These are phyloP conservation scores for Pseudogymnoascus sp. DNA, from an alignment of 2,329 filamentous ascomycete species.

Conservation along the genomic window DNA sequence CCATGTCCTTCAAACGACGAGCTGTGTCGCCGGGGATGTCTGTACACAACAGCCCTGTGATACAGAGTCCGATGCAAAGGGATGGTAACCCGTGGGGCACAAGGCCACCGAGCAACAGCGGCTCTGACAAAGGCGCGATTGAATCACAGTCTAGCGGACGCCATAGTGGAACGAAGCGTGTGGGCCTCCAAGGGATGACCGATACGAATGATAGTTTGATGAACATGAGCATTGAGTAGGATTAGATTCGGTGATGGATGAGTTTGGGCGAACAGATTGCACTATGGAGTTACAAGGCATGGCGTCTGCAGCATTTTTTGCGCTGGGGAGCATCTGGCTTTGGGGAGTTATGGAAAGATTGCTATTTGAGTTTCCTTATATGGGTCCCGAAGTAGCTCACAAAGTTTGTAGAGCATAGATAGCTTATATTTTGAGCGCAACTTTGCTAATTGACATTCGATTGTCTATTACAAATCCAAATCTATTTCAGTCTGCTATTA, in stretches of 20 bases:
- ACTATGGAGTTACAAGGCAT: constrained; percentile 5
- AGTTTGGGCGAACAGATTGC: background rate
- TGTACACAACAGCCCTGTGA: constrained; percentile 79
- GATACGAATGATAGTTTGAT: constrained; percentile 94
- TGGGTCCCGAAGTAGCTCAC: background rate
- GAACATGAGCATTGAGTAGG: constrained; percentile 92
- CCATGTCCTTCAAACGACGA: constrained; percentile 78
- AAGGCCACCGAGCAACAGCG: constrained; percentile 52
- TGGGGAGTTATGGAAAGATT: background rate
- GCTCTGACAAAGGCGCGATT: constrained; percentile 44
- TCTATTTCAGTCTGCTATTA: background rate
- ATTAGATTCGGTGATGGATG: background rate
- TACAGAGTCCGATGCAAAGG: constrained; percentile 74
- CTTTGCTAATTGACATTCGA: background rate
- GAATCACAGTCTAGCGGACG: constrained; percentile 32
- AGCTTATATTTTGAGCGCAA: background rate
- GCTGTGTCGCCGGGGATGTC: constrained; percentile 90
- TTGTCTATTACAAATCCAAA: background rate
- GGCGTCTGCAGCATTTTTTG: background rate
- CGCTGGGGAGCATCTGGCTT: background rate
- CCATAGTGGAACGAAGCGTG: constrained; percentile 35
- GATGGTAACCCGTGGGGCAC: constrained; percentile 68
- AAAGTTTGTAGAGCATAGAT: background rate
- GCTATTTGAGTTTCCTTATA: background rate
- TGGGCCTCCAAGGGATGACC: constrained; percentile 86